Evolutionary conservation across 768 basidiomycete species (phyloP), one percentile per base, ranked within the genome.

Genomic region (Russula emetica): DNA sequence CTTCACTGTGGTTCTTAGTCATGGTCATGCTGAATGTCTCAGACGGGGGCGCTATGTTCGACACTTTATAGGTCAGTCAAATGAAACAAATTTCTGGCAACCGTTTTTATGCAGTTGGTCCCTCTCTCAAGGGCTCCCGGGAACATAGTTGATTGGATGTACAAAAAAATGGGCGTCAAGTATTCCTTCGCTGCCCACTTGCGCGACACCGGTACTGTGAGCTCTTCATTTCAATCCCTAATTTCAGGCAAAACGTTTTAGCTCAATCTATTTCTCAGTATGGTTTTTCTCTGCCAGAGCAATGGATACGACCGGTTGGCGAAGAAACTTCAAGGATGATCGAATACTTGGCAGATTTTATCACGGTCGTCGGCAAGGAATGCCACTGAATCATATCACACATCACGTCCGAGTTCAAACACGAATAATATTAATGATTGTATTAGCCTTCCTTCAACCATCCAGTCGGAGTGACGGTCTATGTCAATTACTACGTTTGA

Each of bases 301-400:
- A 76, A 55, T 85, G 83, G 82, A 92, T 94, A 66, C 77, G 87
- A 8, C 88, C 91, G 0, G 85, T 89, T 2, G 91, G 89, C 1
- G 87, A 90, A 73, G 92, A 94, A 75, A 85, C 85, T 5, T 77
- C 78, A 20, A 79, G 76, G 28, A 83, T 92, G 75, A 68, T 93
- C 32, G 75, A 80, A 26, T 90, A 86, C 68, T 75, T 94, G 7
- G 83, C 85, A 1, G 76, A 80, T 50, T 94, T 92, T 71, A 85
- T 92, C 56, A 69, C 72, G 28, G 75, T 76, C 45, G 11, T n/a
- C 13, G 45, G 22, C 11, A 76, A 72, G 66, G 76, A 78, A 5
- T 57, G 60, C 11, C 45, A 4, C 32, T 57, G 64, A 64, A 32
- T 32, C 16, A 4, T 28, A 3, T 30, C 57, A 36, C 44, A 9